These are phyloP conservation scores for Dioscorea zingiberensis DNA, from an alignment of 106 monocot genomes.

Conservation along the genomic window DNA sequence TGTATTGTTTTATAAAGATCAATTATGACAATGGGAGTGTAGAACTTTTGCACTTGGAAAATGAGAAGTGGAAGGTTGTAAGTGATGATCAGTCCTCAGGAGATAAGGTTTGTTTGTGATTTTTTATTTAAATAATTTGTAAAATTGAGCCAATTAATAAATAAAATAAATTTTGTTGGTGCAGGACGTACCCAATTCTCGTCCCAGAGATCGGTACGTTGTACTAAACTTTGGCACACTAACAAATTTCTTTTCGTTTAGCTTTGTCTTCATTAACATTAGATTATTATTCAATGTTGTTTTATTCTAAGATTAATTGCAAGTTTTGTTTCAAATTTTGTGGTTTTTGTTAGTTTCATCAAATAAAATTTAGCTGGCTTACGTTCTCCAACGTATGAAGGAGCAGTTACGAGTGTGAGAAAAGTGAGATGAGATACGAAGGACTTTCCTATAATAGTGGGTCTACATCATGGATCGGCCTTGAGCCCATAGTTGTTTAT, in stretches of 20 bases:
- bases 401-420: too few species aligned
- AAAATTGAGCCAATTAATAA: background rate
- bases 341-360: too few species aligned
- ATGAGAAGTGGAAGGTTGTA: conserved; percentile 45
- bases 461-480: too few species aligned
- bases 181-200: conserved; percentile 34
- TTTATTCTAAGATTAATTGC: too few species aligned
- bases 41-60: conserved; percentile 28
- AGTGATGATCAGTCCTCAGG: conserved; percentile 5
- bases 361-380: too few species aligned
- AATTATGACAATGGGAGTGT: conserved; percentile 37
- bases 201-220: conserved; percentile 28
- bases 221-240: background rate
- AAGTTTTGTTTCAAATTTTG: too few species aligned
- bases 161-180: conserved; percentile 10
- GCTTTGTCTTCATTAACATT: background rate
- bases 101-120: conserved; percentile 26
- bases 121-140: background rate
- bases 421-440: too few species aligned
- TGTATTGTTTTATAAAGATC: conserved; percentile 14
- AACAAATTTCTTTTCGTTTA: background rate
- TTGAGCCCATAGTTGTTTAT: too few species aligned
- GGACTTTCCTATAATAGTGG: too few species aligned
- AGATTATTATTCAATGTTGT: background rate
- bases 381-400: too few species aligned